Evolutionary conservation across 305 asterid species (phyloP).

Genomic region (Fraxinus sp.): DNA sequence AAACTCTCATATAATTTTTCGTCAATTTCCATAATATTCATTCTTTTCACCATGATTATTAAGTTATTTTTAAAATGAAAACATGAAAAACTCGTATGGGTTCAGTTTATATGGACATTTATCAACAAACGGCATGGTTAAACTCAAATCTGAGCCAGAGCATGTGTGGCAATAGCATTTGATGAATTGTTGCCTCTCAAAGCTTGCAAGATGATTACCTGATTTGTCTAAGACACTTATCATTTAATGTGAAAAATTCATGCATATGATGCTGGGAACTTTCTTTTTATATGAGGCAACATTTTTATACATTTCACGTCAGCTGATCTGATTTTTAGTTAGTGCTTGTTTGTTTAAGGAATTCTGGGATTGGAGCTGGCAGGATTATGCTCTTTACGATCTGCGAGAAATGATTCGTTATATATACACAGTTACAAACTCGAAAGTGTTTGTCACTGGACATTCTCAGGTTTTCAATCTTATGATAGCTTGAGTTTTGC

Average conservation of each 20-base stretch:
- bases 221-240: conserved; percentile 1
- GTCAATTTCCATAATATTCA: not conserved
- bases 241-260: conserved; percentile 8
- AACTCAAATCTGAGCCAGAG: not conserved
- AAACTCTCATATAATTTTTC: not conserved
- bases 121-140: not conserved
- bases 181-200: not conserved
- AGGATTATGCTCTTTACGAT: conserved; percentile 83
- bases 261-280: not conserved
- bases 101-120: not conserved
- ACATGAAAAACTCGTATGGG: not conserved
- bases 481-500: conserved; percentile 1
- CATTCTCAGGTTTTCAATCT: conserved; percentile 80
- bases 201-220: not conserved
- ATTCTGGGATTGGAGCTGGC: conserved; percentile 99
- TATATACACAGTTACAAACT: conserved; percentile 49
- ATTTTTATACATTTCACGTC: conserved; percentile 1
- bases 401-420: conserved; percentile 76
- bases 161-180: not conserved
- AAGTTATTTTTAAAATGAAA: not conserved
- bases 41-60: not conserved
- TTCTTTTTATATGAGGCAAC: not conserved
- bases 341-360: conserved; percentile 44
- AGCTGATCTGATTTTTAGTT: conserved; percentile 13
- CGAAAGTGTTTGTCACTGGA: conserved; percentile 75